A percentile compares a stretch with the other conserved stretches of the same genome.
These are phyloP conservation scores for Porcisia deanei DNA, from an alignment of 208 protist species.

Conservation along the genomic window DNA sequence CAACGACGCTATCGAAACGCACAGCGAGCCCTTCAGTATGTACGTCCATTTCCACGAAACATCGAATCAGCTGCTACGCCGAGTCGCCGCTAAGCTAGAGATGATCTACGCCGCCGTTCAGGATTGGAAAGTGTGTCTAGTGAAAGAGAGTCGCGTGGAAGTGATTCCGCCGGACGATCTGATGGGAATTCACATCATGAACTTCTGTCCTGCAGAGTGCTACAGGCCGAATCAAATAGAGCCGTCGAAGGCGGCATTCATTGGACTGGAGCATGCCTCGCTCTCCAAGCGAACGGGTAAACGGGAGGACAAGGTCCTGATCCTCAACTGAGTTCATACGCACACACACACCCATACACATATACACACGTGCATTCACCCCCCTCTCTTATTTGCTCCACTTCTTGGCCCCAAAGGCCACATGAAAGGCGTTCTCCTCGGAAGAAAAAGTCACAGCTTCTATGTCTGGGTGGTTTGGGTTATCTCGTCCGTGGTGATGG, in stretches of 20 bases:
- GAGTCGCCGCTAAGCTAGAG: conserved; percentile 77
- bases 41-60: conserved; percentile 68
- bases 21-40: conserved; percentile 87
- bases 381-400: background rate
- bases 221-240: conserved; percentile 68
- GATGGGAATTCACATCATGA: conserved; percentile 66
- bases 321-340: conserved; percentile 49
- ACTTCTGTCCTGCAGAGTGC: conserved; percentile 49
- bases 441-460: background rate
- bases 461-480: background rate
- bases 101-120: conserved; percentile 63
- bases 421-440: background rate
- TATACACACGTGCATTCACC: too few species aligned
- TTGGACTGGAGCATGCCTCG: conserved; percentile 84
- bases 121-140: conserved; percentile 88
- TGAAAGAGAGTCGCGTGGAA: conserved; percentile 69
- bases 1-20: conserved; percentile 66
- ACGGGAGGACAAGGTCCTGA: conserved; percentile 77
- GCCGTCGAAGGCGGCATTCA: conserved; percentile 73
- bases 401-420: background rate
- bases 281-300: conserved; percentile 52
- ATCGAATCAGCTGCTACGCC: conserved; percentile 49
- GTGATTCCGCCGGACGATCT: conserved; percentile 52
- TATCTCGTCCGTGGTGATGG: background rate
- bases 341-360: background rate